A percentile compares a stretch with the other conserved stretches of the same genome.
These are phyloP conservation scores for Tolypocladium ophioglossoides DNA, from an alignment of 2,329 filamentous ascomycete species.

Conservation along the genomic window DNA sequence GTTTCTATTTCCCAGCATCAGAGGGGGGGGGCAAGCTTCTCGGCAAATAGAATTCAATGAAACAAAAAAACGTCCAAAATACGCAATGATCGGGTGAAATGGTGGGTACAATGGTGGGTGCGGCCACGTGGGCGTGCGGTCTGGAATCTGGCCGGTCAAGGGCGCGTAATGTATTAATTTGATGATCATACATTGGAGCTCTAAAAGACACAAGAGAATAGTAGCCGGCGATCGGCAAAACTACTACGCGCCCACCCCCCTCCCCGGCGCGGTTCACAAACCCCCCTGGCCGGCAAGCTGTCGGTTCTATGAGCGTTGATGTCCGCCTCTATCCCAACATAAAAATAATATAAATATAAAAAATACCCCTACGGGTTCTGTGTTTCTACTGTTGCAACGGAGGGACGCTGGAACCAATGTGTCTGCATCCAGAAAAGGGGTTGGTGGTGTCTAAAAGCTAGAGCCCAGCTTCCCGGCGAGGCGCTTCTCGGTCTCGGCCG, in stretches of 20 bases:
- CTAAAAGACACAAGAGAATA: neutral
- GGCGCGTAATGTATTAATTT: neutral
- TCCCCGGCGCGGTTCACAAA: neutral
- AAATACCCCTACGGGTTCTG: neutral
- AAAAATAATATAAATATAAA: neutral
- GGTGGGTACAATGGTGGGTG: too few relatives aligned
- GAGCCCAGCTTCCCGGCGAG: slow-evolving; percentile 38
- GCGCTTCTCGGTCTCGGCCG: slow-evolving; percentile 38
- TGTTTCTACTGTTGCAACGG: neutral
- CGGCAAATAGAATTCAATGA: slow-evolving; percentile 4
- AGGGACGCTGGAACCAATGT: neutral
- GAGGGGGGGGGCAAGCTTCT: slow-evolving; percentile 1
- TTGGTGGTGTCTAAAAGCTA: slow-evolving; percentile 11
- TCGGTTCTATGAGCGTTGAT: neutral
- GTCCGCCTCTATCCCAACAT: neutral
- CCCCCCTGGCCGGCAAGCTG: neutral
- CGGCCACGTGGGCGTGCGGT: too few relatives aligned
- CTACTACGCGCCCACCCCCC: neutral
- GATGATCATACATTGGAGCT: neutral
- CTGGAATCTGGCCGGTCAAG: neutral
- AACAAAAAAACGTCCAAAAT: neutral
- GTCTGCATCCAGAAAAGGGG: neutral
- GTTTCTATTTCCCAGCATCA: slow-evolving; percentile 13
- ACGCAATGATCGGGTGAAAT: neutral
- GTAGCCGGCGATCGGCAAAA: neutral